Percentiles rank a stretch among this genome's conserved stretches.
phyloP scores from a whole-genome alignment of 208 protist species.

The Naegleria fowleri region DNA sequence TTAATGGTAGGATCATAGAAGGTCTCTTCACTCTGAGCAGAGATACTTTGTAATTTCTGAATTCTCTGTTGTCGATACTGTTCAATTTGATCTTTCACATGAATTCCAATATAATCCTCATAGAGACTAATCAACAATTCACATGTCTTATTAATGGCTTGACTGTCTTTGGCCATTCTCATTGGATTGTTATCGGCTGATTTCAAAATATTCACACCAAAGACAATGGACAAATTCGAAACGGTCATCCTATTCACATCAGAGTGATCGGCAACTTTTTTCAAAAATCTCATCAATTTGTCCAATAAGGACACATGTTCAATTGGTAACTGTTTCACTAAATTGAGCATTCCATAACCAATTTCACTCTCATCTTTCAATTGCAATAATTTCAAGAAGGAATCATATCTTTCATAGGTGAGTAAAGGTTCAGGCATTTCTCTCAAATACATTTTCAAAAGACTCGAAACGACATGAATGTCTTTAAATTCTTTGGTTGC shows the following conservation, averaged over 20 bases:
- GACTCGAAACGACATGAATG: not conserved
- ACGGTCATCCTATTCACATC: not conserved
- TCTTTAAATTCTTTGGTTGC: not conserved
- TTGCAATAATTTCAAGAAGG: not conserved
- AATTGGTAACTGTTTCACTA: not conserved
- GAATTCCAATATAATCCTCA: not conserved
- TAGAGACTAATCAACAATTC: not conserved
- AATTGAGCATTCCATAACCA: not conserved
- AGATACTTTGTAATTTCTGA: not conserved
- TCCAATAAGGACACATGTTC: not conserved
- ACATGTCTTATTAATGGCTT: not conserved
- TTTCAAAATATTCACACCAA: slow-evolving; percentile 11
- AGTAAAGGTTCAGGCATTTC: slow-evolving; percentile 3
- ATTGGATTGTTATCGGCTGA: no score
- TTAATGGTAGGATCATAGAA: not conserved
- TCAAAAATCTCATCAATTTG: not conserved
- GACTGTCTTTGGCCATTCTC: not conserved
- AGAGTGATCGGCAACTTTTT: not conserved
- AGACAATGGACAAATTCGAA: not conserved
- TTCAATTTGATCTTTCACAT: not conserved
- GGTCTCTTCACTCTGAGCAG: not conserved
- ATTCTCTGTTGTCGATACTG: not conserved
- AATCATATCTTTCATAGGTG: not conserved
- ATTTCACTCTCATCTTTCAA: not conserved
- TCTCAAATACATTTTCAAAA: slow-evolving; percentile 19